Base-by-base conservation (phyloP, 1,284 basidiomycete species). In the Bothia castanella region DNA sequence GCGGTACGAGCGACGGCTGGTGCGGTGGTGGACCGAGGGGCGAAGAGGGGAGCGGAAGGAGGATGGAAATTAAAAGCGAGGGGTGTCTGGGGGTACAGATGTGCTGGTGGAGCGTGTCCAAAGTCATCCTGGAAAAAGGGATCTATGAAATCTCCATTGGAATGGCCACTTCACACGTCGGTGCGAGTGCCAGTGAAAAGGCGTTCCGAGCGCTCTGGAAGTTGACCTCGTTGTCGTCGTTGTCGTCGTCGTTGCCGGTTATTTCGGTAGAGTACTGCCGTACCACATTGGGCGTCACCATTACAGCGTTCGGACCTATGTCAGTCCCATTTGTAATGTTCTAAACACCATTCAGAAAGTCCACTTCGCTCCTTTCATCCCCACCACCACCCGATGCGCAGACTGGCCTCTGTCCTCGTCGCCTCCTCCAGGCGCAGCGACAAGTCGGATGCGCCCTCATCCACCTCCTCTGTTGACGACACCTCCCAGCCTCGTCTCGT, bases 1-100 rank as follows among this genome's bases (percentile, higher is more conserved):
- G 62, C 67, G 68, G 47, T 83, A 78, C 52, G 87, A 89, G 67
- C 69, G 78, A 48, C 71, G 85, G 42, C 52, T 88, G 29, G 58
- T 72, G 55, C 69, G 75, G 50, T 78, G 79, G 76, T 75, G 74
- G 74, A 66, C 70, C 40, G 57, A 50, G 16, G 54, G 61, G 55
- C 52, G 56, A 36, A 25, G n/a, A n/a, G n/a, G n/a, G n/a, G n/a
- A n/a, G n/a, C n/a, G n/a, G n/a, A n/a, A n/a, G n/a, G n/a, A n/a
- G n/a, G n/a, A n/a, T n/a, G n/a, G n/a, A 49, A 44, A 55, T 56
- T 58, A 52, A 58, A 54, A 51, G 49, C 29, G 17, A 17, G 19
- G 29, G 30, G 57, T 49, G 58, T 42, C 36, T 42, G 44, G 48
- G 47, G 56, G 61, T 42, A 34, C 41, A 16, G 46, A 20, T 20